These are phyloP conservation scores for Crithidia acanthocephali DNA, from an alignment of 208 protist genomes.

Conservation along the genomic window DNA sequence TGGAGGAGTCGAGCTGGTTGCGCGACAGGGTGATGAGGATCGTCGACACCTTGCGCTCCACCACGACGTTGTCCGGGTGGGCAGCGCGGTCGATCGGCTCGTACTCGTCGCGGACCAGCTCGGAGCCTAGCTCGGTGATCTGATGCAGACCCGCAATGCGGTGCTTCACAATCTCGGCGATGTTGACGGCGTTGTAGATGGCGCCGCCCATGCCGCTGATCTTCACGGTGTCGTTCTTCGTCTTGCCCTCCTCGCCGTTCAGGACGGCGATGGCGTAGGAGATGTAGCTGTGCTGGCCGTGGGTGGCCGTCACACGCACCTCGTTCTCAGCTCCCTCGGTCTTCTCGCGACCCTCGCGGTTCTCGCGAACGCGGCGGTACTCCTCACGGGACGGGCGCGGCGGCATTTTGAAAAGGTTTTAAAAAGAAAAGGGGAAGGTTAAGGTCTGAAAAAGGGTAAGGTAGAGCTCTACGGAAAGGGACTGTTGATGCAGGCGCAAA, in stretches of 20 bases:
- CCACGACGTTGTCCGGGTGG: constrained; percentile 71
- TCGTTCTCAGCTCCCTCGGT: constrained; percentile 81
- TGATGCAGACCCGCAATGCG: constrained; percentile 92
- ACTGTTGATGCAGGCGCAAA: background rate
- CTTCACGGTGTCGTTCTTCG: constrained; percentile 86
- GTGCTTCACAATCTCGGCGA: constrained; percentile 94
- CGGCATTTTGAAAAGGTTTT: constrained; percentile 36
- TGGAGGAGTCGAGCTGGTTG: constrained; percentile 77
- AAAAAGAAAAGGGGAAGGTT: background rate
- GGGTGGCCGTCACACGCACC: constrained; percentile 81
- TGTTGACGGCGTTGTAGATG: constrained; percentile 93
- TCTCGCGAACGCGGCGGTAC: constrained; percentile 71
- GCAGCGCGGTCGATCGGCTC: constrained; percentile 78
- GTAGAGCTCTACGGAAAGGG: constrained; percentile 5
- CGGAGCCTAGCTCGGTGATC: constrained; percentile 85
- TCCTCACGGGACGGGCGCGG: constrained; percentile 68
- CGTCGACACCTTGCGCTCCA: constrained; percentile 88
- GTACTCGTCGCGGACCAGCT: constrained; percentile 89
- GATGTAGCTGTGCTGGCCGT: constrained; percentile 90
- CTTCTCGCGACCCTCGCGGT: constrained; percentile 60
- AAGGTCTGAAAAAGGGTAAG: background rate
- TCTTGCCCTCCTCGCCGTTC: constrained; percentile 83
- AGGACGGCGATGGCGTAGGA: constrained; percentile 88
- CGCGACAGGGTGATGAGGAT: constrained; percentile 92
- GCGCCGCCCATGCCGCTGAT: constrained; percentile 91